Percentiles rank a stretch among this genome's conserved stretches.
phyloP scores from a whole-genome alignment of 176 grass and related monocot species.

The Tuctoria greenei region DNA sequence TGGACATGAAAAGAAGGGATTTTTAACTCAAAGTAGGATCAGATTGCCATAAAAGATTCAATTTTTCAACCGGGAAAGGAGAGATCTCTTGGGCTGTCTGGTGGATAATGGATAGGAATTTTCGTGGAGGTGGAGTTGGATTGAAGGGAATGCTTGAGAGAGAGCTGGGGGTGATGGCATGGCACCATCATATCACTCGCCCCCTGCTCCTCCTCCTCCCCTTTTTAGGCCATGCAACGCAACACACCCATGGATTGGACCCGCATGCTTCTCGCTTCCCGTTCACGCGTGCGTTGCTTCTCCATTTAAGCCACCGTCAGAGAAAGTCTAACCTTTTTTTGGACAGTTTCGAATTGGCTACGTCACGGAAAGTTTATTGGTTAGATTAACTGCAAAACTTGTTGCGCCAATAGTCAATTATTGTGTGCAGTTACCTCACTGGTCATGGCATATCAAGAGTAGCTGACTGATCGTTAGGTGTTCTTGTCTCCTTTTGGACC shows the following conservation, averaged over 20 bases:
- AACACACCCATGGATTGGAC: conserved; percentile 28
- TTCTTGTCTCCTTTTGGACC: conserved; percentile 12
- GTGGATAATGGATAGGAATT: conserved; percentile 38
- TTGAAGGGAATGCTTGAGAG: conserved; percentile 75
- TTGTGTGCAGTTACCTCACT: not conserved
- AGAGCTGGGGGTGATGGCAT: conserved; percentile 32
- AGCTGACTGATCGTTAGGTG: conserved; percentile 28
- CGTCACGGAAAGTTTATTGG: conserved; percentile 5
- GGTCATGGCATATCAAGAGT: not conserved
- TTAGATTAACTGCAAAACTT: conserved; percentile 20
- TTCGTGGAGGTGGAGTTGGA: conserved; percentile 69
- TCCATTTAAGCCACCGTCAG: conserved; percentile 11
- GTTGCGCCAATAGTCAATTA: not conserved
- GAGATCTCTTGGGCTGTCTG: conserved; percentile 26
- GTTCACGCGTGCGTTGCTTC: conserved; percentile 35
- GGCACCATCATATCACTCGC: conserved; percentile 42
- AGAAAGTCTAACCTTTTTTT: conserved; percentile 10
- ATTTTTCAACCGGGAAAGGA: conserved; percentile 32
- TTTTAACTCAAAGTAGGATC: conserved; percentile 20
- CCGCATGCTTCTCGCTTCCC: conserved; percentile 43
- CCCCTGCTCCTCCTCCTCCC: not conserved
- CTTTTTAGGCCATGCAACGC: conserved; percentile 4
- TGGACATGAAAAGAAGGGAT: not conserved
- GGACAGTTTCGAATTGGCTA: conserved; percentile 17
- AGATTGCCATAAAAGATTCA: conserved; percentile 28